Percentiles rank a stretch among this genome's conserved stretches.
These are phyloP conservation scores for Graphilbum fragrans DNA, from an alignment of 2,329 filamentous ascomycete species.

Conservation along the genomic window DNA sequence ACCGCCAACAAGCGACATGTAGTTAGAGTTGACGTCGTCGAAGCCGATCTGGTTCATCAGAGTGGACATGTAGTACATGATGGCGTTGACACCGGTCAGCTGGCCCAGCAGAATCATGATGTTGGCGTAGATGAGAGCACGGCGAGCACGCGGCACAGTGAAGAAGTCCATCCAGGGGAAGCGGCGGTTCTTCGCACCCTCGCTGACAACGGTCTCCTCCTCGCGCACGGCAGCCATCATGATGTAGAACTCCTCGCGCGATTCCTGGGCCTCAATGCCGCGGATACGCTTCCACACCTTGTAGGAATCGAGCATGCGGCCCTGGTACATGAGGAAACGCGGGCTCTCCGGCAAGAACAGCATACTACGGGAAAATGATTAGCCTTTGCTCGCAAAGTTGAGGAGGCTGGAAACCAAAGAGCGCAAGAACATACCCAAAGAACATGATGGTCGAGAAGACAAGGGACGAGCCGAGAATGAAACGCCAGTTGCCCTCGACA, in stretches of 20 bases:
- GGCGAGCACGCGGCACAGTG: conserved; percentile 54
- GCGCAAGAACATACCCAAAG: conserved; percentile 24
- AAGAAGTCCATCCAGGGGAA: conserved; percentile 66
- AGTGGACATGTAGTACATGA: conserved; percentile 61
- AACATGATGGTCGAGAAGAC: conserved; percentile 55
- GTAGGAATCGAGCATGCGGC: conserved; percentile 44
- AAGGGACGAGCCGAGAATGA: conserved; percentile 60
- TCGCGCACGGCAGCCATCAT: conserved; percentile 53
- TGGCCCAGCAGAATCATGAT: conserved; percentile 61
- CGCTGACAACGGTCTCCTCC: conserved; percentile 40
- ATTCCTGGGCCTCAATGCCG: conserved; percentile 41
- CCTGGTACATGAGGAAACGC: conserved; percentile 59
- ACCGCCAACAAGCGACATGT: conserved; percentile 65
- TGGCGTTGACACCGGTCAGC: conserved; percentile 57
- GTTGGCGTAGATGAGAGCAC: conserved; percentile 55
- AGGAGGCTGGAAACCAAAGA: too few species aligned
- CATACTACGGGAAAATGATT: too few species aligned
- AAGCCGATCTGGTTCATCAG: conserved; percentile 60
- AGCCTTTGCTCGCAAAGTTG: too few species aligned
- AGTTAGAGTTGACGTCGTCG: conserved; percentile 46
- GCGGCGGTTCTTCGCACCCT: conserved; percentile 37
- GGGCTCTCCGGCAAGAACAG: conserved; percentile 60
- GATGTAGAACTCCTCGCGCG: conserved; percentile 58
- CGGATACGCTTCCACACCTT: conserved; percentile 64
- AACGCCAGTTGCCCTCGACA: conserved; percentile 61